Percentiles rank a stretch among this genome's conserved stretches.
These are phyloP conservation scores for Coriolopsis trogii DNA, from an alignment of 1,284 basidiomycete genomes.

Conservation along the genomic window DNA sequence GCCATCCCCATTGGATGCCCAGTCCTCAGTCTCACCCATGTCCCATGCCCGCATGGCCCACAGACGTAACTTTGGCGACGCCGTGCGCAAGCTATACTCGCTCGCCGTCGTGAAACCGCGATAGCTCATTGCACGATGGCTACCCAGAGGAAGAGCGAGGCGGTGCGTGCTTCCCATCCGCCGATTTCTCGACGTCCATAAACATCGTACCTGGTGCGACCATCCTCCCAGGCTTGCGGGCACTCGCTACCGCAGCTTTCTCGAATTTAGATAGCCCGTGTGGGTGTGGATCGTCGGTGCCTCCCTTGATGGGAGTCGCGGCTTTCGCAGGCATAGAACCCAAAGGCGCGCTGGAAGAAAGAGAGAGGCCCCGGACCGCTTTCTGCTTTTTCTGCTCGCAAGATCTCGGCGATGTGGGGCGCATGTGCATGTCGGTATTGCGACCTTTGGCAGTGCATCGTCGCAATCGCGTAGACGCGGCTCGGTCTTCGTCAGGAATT, in stretches of 20 bases:
- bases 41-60: slow-evolving; percentile 16
- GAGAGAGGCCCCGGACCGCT: too few relatives aligned
- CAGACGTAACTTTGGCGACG: not conserved
- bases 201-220: slow-evolving; percentile 6
- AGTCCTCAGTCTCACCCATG: not conserved
- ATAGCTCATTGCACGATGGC: too few relatives aligned
- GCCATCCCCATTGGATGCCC: not conserved
- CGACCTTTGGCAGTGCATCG: too few relatives aligned
- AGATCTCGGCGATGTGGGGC: too few relatives aligned
- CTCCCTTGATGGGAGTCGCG: not conserved
- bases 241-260: not conserved
- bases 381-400: too few relatives aligned
- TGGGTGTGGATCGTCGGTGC: not conserved
- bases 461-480: too few relatives aligned
- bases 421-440: too few relatives aligned
- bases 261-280: not conserved
- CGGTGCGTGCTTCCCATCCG: slow-evolving; percentile 2
- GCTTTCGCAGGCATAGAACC: not conserved
- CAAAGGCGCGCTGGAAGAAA: too few relatives aligned
- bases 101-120: slow-evolving; percentile 2
- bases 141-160: slow-evolving; percentile 3
- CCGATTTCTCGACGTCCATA: too few relatives aligned
- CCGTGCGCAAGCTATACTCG: not conserved
- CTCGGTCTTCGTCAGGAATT: too few relatives aligned
- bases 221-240: slow-evolving; percentile 11